phyloP scores from a whole-genome alignment of 2,329 filamentous ascomycete species.

The Colletotrichum plurivorum region DNA sequence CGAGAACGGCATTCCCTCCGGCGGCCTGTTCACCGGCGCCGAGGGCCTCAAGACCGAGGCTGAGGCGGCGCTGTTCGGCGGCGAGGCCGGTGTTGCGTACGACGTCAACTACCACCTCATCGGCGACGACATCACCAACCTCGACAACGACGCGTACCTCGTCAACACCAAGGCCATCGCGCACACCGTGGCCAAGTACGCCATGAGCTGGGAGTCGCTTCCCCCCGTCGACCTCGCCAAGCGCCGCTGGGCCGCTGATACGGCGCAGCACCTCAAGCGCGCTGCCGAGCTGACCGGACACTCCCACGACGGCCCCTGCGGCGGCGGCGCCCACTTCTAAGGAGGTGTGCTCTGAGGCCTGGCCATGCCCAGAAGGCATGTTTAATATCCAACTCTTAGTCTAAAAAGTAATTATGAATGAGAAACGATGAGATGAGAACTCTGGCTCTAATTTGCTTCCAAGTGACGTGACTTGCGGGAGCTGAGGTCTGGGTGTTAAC shows the following conservation, averaged over 20 bases:
- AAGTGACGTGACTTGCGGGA: background rate
- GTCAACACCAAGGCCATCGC: slow-evolving; percentile 60
- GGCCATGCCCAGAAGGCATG: too few relatives aligned
- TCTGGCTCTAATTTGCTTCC: background rate
- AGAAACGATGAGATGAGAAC: slow-evolving; percentile 2
- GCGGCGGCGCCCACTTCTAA: slow-evolving; percentile 41
- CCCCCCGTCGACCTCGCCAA: slow-evolving; percentile 46
- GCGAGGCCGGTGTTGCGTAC: slow-evolving; percentile 66
- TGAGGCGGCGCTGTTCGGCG: slow-evolving; percentile 73
- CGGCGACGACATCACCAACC: slow-evolving; percentile 58
- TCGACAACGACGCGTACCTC: slow-evolving; percentile 59
- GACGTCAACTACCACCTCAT: slow-evolving; percentile 62
- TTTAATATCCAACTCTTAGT: background rate
- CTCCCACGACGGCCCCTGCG: slow-evolving; percentile 49
- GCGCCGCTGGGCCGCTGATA: slow-evolving; percentile 49
- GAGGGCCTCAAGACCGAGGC: slow-evolving; percentile 74
- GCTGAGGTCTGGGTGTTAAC: too few relatives aligned
- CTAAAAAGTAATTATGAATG: slow-evolving; percentile 5
- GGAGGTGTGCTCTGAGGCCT: background rate
- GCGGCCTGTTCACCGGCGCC: slow-evolving; percentile 79
- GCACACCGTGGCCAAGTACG: slow-evolving; percentile 58
- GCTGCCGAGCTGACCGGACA: slow-evolving; percentile 43
- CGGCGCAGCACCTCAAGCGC: slow-evolving; percentile 48
- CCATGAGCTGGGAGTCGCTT: slow-evolving; percentile 54
- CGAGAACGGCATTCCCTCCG: slow-evolving; percentile 74